A percentile compares a stretch with the other conserved stretches of the same genome.
Evolutionary conservation across 306 rosid genomes (phyloP).

Genomic region (Hylodesmum podocarpum): DNA sequence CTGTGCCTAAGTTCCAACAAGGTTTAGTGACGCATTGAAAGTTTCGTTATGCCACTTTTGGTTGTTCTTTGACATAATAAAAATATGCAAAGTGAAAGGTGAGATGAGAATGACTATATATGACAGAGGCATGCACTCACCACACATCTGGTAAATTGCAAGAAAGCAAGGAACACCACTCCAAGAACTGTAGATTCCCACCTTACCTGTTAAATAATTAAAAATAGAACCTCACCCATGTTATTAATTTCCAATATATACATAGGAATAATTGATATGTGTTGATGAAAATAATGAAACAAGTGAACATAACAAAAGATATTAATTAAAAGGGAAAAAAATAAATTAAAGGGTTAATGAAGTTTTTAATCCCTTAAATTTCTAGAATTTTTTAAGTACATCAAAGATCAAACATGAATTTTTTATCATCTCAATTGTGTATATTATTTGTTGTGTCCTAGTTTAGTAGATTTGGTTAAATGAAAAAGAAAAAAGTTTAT

Average conservation of each 20-base stretch:
- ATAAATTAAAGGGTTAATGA: neutral
- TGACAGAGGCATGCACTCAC: conserved; percentile 42
- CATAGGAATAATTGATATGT: neutral
- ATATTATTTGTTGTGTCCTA: neutral
- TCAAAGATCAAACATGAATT: no score
- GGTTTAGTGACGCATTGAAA: conserved; percentile 27
- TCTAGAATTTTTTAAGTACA: no score
- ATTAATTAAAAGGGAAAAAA: neutral
- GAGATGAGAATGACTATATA: conserved; percentile 9
- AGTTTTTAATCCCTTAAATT: no score
- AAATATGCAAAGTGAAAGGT: conserved; percentile 6
- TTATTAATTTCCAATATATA: neutral
- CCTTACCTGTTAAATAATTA: conserved; percentile 51
- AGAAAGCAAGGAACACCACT: conserved; percentile 45
- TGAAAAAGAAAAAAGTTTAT: no score
- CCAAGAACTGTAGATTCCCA: conserved; percentile 79
- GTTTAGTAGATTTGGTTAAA: neutral
- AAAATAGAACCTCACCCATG: neutral
- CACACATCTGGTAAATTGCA: conserved; percentile 51
- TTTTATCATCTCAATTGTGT: no score
- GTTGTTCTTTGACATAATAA: neutral
- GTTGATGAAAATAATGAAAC: neutral
- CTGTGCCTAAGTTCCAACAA: neutral
- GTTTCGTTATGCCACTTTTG: neutral
- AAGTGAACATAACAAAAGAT: neutral